These are phyloP conservation scores for Phellinidium pouzarii DNA, from an alignment of 1,284 basidiomycete genomes.

Conservation along the genomic window DNA sequence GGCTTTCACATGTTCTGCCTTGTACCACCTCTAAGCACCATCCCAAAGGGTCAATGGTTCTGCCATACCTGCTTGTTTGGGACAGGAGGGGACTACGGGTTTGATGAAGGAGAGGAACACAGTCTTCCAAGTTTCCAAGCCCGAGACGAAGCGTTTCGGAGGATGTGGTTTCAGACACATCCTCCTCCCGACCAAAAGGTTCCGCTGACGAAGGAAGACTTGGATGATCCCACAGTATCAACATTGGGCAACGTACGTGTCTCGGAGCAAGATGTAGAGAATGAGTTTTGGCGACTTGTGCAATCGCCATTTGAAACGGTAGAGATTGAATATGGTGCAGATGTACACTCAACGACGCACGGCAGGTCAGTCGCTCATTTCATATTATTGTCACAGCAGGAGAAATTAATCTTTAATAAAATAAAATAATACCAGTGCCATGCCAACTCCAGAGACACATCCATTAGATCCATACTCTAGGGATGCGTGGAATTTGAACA, in stretches of 20 bases:
- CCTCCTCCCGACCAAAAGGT: slow-evolving; percentile 38
- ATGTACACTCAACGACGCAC: slow-evolving; percentile 96
- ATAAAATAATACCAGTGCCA: too few species aligned
- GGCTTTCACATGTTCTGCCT: slow-evolving; percentile 97
- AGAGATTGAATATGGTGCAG: slow-evolving; percentile 98
- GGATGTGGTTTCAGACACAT: slow-evolving; percentile 82
- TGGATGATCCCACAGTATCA: slow-evolving; percentile 45
- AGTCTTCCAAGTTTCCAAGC: slow-evolving; percentile 88
- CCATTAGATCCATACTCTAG: slow-evolving; percentile 82
- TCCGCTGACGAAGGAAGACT: slow-evolving; percentile 30
- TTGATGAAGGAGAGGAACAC: slow-evolving; percentile 97
- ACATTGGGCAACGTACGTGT: slow-evolving; percentile 62
- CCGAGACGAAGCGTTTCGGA: slow-evolving; percentile 83
- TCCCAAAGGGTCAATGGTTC: slow-evolving; percentile 95
- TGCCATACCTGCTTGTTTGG: slow-evolving; percentile 90
- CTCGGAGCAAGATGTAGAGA: slow-evolving; percentile 87
- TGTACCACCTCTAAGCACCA: slow-evolving; percentile 76
- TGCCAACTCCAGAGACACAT: slow-evolving; percentile 92
- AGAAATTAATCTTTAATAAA: slow-evolving; percentile 6
- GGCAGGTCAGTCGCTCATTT: slow-evolving; percentile 61
- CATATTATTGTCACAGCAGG: background rate
- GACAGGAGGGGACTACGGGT: slow-evolving; percentile 97
- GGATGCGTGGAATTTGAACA: slow-evolving; percentile 98
- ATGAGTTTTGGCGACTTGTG: slow-evolving; percentile 96
- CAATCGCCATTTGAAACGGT: slow-evolving; percentile 87